Percentiles rank a stretch among this genome's conserved stretches.
These are phyloP conservation scores for Botryotinia globosa DNA, from an alignment of 2,329 filamentous ascomycete species.

Conservation along the genomic window DNA sequence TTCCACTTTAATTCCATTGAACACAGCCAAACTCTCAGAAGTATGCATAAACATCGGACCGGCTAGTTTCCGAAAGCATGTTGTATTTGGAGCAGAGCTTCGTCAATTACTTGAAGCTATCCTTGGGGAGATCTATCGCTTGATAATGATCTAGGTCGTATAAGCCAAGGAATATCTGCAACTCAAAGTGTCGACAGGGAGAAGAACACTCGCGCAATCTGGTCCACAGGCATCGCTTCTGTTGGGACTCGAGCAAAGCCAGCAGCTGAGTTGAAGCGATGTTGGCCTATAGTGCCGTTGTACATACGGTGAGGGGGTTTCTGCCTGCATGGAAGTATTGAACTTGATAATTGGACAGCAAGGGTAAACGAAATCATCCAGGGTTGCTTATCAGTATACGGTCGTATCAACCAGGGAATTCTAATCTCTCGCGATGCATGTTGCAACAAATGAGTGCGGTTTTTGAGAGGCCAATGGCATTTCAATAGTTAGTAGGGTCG, in stretches of 20 bases:
- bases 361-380: slow-evolving; percentile 9
- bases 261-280: not conserved
- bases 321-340: slow-evolving; percentile 9
- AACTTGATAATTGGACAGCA: slow-evolving; percentile 6
- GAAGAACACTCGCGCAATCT: not conserved
- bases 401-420: not conserved
- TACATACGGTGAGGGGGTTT: not conserved
- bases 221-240: not conserved
- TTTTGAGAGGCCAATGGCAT: not conserved
- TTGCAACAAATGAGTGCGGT: not conserved
- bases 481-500: not conserved
- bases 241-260: not conserved
- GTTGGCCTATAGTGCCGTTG: not conserved
- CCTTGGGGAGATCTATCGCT: slow-evolving; percentile 18
- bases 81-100: not conserved
- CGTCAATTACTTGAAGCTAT: not conserved
- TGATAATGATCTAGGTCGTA: slow-evolving; percentile 13
- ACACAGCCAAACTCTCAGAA: not conserved
- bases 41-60: not conserved
- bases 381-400: slow-evolving; percentile 7
- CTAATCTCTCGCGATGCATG: not conserved
- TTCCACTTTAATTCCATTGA: slow-evolving; percentile 3
- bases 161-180: not conserved
- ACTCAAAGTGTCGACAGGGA: not conserved
- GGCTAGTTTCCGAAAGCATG: not conserved